These are phyloP conservation scores for Blumeria graminis DNA, from an alignment of 2,329 filamentous ascomycete species.

Conservation along the genomic window DNA sequence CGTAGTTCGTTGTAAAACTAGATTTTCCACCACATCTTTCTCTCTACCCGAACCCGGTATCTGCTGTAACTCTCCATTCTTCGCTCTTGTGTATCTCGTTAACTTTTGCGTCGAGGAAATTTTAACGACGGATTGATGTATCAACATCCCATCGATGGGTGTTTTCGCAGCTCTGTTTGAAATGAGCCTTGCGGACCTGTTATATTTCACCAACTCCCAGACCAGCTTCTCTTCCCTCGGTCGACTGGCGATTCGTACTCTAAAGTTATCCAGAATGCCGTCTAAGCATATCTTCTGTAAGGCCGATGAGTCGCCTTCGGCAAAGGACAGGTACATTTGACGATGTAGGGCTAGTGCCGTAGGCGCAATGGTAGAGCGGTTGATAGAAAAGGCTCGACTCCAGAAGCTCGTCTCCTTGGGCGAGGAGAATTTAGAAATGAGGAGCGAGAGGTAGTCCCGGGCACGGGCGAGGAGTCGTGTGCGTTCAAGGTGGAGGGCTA, in stretches of 20 bases:
- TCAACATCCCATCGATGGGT: constrained; percentile 19
- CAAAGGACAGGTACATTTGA: constrained; percentile 36
- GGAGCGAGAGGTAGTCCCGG: constrained; percentile 8
- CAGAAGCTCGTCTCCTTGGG: constrained; percentile 6
- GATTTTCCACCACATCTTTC: constrained; percentile 34
- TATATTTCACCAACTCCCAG: constrained; percentile 32
- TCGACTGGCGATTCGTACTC: constrained; percentile 28
- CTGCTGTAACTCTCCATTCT: constrained; percentile 16
- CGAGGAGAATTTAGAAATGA: constrained; percentile 11
- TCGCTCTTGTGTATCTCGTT: constrained; percentile 14
- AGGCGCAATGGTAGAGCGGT: constrained; percentile 21
- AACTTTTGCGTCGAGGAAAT: constrained; percentile 32
- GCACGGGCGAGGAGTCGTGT: constrained; percentile 8
- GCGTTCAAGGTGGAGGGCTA: constrained; percentile 12
- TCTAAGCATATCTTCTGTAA: constrained; percentile 29
- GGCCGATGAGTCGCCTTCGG: constrained; percentile 27
- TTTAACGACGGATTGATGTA: constrained; percentile 36
- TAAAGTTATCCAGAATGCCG: constrained; percentile 26
- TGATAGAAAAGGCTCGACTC: constrained; percentile 18
- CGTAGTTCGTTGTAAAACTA: constrained; percentile 33
- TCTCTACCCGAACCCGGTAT: constrained; percentile 24
- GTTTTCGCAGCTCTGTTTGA: constrained; percentile 28
- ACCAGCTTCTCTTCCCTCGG: constrained; percentile 19
- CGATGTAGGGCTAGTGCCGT: constrained; percentile 34
- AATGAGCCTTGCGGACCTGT: constrained; percentile 15